phyloP scores from a whole-genome alignment of 495 filamentous ascomycete species.

The Halenospora varia region DNA sequence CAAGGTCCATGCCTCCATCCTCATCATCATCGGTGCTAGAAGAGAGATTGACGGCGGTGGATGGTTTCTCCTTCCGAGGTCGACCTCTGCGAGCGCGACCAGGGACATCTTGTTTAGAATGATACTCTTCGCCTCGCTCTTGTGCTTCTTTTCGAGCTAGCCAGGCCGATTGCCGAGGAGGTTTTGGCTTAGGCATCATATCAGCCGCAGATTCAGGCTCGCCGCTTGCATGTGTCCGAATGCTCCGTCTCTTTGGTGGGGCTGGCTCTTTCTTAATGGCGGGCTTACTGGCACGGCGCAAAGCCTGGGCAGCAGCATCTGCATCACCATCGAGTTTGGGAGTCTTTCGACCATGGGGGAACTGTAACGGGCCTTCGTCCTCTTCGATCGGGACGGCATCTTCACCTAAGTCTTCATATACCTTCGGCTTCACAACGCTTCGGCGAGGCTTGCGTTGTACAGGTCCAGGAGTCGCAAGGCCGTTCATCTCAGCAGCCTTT shows the following conservation, averaged over 20 bases:
- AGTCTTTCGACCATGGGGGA: background rate
- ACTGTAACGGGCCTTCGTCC: constrained; percentile 11
- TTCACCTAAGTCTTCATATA: constrained; percentile 22
- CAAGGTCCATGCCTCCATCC: constrained; percentile 3
- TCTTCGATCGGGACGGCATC: constrained; percentile 17
- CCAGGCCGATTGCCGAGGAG: constrained; percentile 19
- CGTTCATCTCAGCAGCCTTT: constrained; percentile 8
- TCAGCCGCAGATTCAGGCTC: background rate
- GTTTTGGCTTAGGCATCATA: constrained; percentile 5
- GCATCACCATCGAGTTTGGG: background rate
- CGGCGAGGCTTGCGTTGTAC: constrained; percentile 13
- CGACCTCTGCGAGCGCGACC: background rate
- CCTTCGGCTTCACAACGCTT: constrained; percentile 9
- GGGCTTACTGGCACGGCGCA: constrained; percentile 7
- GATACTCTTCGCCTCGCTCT: background rate
- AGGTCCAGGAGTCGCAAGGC: background rate
- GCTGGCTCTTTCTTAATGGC: background rate
- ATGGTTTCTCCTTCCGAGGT: background rate
- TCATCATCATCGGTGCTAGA: constrained; percentile 11
- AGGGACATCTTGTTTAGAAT: background rate
- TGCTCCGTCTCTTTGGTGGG: constrained; percentile 4
- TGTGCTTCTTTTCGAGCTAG: constrained; percentile 18
- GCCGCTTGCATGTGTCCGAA: constrained; percentile 1
- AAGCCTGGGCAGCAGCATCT: constrained; percentile 11
- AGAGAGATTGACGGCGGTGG: constrained; percentile 4